phyloP scores from a whole-genome alignment of 768 basidiomycete genomes.

The Nidula microcarpa region DNA sequence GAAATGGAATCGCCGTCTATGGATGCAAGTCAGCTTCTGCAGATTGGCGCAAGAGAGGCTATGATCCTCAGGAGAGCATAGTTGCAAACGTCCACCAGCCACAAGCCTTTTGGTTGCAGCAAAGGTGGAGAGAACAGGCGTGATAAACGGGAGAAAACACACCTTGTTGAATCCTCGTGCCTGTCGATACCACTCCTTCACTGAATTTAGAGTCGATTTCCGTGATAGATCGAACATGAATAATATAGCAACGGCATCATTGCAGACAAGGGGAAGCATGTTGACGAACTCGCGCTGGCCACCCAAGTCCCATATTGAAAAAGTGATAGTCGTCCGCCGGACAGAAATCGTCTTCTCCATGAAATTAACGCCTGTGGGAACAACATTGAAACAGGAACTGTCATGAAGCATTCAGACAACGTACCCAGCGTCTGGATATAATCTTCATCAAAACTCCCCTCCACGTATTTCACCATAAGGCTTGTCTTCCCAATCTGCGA shows the following conservation, averaged over 20 bases:
- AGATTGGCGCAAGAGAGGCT: neutral
- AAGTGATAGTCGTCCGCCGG: conserved; percentile 96
- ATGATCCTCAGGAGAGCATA: neutral
- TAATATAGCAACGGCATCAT: conserved; percentile 98
- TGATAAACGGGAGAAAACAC: conserved; percentile 11
- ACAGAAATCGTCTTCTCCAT: conserved; percentile 99
- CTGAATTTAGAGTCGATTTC: conserved; percentile 95
- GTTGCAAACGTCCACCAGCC: too few relatives aligned
- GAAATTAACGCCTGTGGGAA: conserved; percentile 82
- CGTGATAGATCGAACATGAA: conserved; percentile 99
- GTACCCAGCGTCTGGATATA: conserved; percentile 98
- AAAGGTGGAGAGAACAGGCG: too few relatives aligned
- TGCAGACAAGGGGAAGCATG: conserved; percentile 97
- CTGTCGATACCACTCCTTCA: conserved; percentile 99
- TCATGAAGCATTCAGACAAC: conserved; percentile 16
- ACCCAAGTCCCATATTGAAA: conserved; percentile 98
- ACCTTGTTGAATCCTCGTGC: conserved; percentile 99
- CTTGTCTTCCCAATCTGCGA: conserved; percentile 99
- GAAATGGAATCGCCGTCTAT: conserved; percentile 96
- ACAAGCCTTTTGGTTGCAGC: neutral
- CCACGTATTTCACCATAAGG: conserved; percentile 99
- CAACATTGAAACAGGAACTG: conserved; percentile 1
- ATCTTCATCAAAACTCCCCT: conserved; percentile 98
- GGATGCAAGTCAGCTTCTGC: conserved; percentile 1
- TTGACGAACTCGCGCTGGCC: conserved; percentile 99